phyloP scores from a whole-genome alignment of 176 grass and related monocot genomes.

The Bothriochloa decipiens region DNA sequence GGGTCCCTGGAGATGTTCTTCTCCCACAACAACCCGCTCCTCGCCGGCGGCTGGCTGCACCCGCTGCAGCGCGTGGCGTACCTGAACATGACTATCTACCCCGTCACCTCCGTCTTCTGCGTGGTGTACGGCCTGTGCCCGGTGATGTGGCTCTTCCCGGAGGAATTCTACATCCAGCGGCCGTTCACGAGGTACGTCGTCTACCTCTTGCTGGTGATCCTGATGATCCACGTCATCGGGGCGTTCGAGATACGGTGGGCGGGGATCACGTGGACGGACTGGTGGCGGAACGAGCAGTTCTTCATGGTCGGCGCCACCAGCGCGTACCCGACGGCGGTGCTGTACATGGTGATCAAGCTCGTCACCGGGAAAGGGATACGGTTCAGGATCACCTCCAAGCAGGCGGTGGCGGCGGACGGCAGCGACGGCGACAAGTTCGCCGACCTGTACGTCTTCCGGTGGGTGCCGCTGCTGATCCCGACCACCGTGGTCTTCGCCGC shows the following conservation, averaged over 20 bases:
- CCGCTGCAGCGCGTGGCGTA: constrained; percentile 25
- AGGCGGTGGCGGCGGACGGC: no score
- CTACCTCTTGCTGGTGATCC: neutral
- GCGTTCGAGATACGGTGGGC: neutral
- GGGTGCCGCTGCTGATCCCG: neutral
- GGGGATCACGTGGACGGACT: neutral
- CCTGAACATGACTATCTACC: constrained; percentile 34
- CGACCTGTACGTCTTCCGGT: neutral
- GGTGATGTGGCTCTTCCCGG: constrained; percentile 25
- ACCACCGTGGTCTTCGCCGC: neutral
- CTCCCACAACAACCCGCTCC: constrained; percentile 14
- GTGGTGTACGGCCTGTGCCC: neutral
- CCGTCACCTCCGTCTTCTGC: constrained; percentile 25
- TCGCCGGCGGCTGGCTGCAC: neutral
- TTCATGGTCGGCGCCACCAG: neutral
- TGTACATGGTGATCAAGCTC: neutral
- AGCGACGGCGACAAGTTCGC: neutral
- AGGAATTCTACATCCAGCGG: constrained; percentile 23
- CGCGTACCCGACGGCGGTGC: neutral
- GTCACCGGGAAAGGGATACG: neutral
- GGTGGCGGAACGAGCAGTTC: neutral
- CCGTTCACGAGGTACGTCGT: constrained; percentile 16
- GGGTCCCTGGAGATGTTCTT: constrained; percentile 43
- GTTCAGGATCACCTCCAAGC: neutral
- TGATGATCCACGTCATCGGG: neutral